A percentile compares a stretch with the other conserved stretches of the same genome.
Conservation (phyloP, 2,329 filamentous ascomycete species). For the Aspergillus flavus region DNA sequence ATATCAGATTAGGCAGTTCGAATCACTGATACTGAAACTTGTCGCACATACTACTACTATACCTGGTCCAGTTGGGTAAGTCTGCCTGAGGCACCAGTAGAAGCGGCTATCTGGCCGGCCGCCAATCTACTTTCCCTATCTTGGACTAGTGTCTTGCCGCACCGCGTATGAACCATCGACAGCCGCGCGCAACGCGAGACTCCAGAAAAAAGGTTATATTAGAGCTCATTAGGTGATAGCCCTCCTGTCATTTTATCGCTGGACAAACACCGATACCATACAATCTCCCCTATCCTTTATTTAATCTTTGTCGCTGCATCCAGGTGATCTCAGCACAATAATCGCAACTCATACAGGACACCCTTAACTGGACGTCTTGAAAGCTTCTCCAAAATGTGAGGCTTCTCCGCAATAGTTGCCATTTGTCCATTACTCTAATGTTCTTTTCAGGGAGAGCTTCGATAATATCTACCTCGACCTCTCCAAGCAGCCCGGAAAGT, state of each 20-base stretch:
- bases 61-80: background rate
- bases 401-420: constrained; percentile 6
- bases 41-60: background rate
- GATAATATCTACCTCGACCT: constrained; percentile 96
- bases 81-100: constrained; percentile 12
- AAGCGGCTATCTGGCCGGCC: background rate
- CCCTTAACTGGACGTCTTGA: constrained; percentile 7
- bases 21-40: background rate
- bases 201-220: constrained; percentile 25
- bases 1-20: background rate
- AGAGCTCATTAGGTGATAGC: constrained; percentile 16
- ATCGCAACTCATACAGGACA: background rate
- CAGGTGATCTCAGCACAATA: background rate
- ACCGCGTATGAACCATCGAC: constrained; percentile 14
- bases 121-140: constrained; percentile 4
- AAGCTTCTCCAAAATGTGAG: constrained; percentile 40
- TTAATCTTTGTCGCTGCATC: constrained; percentile 4
- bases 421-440: constrained; percentile 13
- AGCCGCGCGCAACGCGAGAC: constrained; percentile 29
- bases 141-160: constrained; percentile 12
- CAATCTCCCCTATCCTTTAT: background rate
- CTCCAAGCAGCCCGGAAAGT: constrained; percentile 88
- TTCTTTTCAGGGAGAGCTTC: constrained; percentile 74
- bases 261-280: background rate
- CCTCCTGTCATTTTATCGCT: background rate